phyloP scores from a whole-genome alignment of 352 stramenopile species.

The Phytophthora brassicae region DNA sequence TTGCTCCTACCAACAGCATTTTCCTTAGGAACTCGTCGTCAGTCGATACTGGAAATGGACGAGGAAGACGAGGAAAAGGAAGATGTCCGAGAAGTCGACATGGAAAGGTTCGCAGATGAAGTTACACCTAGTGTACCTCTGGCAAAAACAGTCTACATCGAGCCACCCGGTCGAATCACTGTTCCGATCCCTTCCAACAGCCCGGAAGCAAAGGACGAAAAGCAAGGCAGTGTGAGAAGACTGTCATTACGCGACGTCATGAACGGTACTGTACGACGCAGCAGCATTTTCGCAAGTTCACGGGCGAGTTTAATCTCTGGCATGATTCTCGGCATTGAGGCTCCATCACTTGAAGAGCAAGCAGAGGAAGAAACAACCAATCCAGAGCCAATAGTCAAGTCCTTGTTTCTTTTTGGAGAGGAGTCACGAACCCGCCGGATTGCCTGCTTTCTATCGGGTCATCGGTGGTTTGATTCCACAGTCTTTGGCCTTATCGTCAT shows the following conservation, averaged over 20 bases:
- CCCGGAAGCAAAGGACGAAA: neutral
- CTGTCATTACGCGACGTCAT: constrained; percentile 17
- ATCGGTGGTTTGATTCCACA: constrained; percentile 78
- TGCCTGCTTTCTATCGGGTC: constrained; percentile 55
- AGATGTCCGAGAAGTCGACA: constrained; percentile 33
- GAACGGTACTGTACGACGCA: constrained; percentile 11
- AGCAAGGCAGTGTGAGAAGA: neutral
- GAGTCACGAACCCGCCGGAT: constrained; percentile 40
- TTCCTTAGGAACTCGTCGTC: constrained; percentile 11
- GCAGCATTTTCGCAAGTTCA: constrained; percentile 19
- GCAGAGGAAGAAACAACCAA: neutral
- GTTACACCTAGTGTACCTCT: constrained; percentile 27
- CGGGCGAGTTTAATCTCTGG: constrained; percentile 15
- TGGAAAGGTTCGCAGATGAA: constrained; percentile 36
- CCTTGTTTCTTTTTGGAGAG: constrained; percentile 56
- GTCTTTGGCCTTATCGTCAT: constrained; percentile 85
- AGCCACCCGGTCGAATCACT: constrained; percentile 8
- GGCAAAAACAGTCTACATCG: constrained; percentile 25
- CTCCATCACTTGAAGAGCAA: neutral
- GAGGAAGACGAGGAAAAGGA: constrained; percentile 41
- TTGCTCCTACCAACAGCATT: constrained; percentile 13
- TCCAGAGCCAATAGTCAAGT: neutral
- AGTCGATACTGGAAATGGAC: constrained; percentile 32
- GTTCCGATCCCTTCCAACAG: neutral
- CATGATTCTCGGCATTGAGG: constrained; percentile 8